Evolutionary conservation across 441 rosid species (phyloP).

Genomic region (Hypseocharis bilobata): DNA sequence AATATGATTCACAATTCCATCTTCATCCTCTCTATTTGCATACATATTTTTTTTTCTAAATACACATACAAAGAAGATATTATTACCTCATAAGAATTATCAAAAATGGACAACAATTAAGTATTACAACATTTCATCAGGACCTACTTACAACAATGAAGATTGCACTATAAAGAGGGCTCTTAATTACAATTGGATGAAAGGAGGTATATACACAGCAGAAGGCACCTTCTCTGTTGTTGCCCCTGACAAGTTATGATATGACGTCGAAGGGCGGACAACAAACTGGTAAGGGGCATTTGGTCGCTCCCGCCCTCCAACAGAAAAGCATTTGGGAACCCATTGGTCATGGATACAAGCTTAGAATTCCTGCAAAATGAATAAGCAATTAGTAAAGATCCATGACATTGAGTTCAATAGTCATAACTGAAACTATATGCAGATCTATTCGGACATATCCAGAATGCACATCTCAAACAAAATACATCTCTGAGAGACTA

Average conservation of each 20-base stretch:
- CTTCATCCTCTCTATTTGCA: neutral
- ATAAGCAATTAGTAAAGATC: slow-evolving; percentile 5
- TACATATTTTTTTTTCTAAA: neutral
- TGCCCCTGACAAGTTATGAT: neutral
- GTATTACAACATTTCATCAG: slow-evolving; percentile 1
- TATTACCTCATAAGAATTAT: neutral
- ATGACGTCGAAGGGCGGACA: neutral
- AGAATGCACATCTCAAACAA: neutral
- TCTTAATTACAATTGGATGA: slow-evolving; percentile 1
- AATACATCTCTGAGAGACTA: neutral
- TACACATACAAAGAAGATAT: neutral
- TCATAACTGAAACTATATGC: neutral
- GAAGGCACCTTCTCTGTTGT: slow-evolving; percentile 1
- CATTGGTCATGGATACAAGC: slow-evolving; percentile 11
- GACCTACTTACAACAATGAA: slow-evolving; percentile 3
- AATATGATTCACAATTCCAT: neutral
- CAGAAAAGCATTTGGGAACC: slow-evolving; percentile 12
- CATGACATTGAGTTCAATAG: neutral
- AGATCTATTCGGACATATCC: neutral
- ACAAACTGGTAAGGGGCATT: slow-evolving; percentile 10
- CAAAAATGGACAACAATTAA: neutral
- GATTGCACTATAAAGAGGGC: slow-evolving; percentile 11
- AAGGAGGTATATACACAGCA: neutral
- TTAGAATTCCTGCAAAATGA: slow-evolving; percentile 26
- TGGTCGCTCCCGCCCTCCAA: slow-evolving; percentile 12